These are phyloP conservation scores for Lachancea sp. DNA, from an alignment of 805 yeast genomes.

Conservation along the genomic window DNA sequence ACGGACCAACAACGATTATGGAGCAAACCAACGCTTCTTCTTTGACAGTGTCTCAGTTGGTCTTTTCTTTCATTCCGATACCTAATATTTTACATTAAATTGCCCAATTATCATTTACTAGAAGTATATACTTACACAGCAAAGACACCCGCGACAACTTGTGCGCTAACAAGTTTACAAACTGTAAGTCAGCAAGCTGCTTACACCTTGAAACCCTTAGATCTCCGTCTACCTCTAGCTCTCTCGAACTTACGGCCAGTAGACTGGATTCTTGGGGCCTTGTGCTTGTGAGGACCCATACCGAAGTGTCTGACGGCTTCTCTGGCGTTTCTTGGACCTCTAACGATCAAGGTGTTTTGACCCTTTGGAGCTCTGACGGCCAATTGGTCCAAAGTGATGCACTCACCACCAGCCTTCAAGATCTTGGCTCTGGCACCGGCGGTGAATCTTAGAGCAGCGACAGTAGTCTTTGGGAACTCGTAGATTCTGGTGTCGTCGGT, in stretches of 20 bases:
- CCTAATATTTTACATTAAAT: conserved; percentile 4
- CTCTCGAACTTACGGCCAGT: conserved; percentile 99
- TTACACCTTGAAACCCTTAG: conserved; percentile 99
- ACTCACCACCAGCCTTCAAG: conserved; percentile 98
- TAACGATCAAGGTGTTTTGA: conserved; percentile 92
- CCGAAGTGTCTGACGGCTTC: conserved; percentile 99
- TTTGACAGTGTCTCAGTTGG: too few relatives aligned
- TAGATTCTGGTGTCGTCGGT: conserved; percentile 95
- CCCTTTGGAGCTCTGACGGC: conserved; percentile 99
- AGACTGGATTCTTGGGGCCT: conserved; percentile 97
- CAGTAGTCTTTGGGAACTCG: conserved; percentile 92
- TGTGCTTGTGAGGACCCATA: conserved; percentile 98
- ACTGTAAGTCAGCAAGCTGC: conserved; percentile 11
- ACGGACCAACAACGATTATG: too few relatives aligned
- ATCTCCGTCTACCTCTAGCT: conserved; percentile 99
- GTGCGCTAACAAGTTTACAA: background rate
- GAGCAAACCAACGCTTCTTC: too few relatives aligned
- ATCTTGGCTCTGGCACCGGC: conserved; percentile 98
- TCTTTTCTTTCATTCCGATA: background rate
- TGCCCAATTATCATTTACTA: conserved; percentile 10
- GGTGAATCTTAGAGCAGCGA: conserved; percentile 99
- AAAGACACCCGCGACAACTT: conserved; percentile 5
- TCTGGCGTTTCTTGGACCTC: conserved; percentile 99
- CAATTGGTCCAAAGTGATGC: conserved; percentile 97
- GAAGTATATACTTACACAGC: conserved; percentile 10